Conservation (phyloP, 495 filamentous ascomycete species). For the Podospora didyma region DNA sequence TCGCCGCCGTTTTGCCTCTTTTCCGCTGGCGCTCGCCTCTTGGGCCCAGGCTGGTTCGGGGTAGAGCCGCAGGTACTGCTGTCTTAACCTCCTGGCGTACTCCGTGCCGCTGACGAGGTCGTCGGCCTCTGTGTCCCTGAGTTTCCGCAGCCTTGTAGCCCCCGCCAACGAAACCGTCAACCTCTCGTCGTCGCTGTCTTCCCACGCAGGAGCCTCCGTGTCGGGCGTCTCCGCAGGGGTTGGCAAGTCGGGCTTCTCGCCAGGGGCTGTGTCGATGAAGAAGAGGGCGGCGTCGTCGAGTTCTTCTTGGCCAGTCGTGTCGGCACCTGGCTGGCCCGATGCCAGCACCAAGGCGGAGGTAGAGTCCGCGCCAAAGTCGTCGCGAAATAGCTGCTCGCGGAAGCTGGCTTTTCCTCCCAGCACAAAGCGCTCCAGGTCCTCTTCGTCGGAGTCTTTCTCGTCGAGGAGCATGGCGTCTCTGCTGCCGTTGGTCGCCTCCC, state of each 20-base stretch:
- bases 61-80: slow-evolving; percentile 76
- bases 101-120: slow-evolving; percentile 83
- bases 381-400: slow-evolving; percentile 59
- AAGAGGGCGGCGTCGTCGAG: slow-evolving; percentile 60
- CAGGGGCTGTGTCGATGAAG: slow-evolving; percentile 41
- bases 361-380: slow-evolving; percentile 30
- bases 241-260: slow-evolving; percentile 32
- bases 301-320: slow-evolving; percentile 41
- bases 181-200: slow-evolving; percentile 93
- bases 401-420: slow-evolving; percentile 84
- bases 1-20: slow-evolving; percentile 49
- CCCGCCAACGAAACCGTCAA: slow-evolving; percentile 76
- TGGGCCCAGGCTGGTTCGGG: slow-evolving; percentile 77
- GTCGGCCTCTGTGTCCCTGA: slow-evolving; percentile 73
- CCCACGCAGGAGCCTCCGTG: slow-evolving; percentile 63
- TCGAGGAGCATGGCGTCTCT: slow-evolving; percentile 9
- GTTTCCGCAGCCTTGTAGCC: slow-evolving; percentile 69
- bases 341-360: slow-evolving; percentile 34
- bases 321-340: slow-evolving; percentile 19
- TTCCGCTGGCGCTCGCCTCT: slow-evolving; percentile 30
- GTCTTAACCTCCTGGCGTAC: slow-evolving; percentile 73
- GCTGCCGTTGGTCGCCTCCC: slow-evolving; percentile 13
- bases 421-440: slow-evolving; percentile 78
- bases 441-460: slow-evolving; percentile 62
- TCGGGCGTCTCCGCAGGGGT: slow-evolving; percentile 19